phyloP scores from a whole-genome alignment of 108 stramenopile species.

The Ochromonas danica region DNA sequence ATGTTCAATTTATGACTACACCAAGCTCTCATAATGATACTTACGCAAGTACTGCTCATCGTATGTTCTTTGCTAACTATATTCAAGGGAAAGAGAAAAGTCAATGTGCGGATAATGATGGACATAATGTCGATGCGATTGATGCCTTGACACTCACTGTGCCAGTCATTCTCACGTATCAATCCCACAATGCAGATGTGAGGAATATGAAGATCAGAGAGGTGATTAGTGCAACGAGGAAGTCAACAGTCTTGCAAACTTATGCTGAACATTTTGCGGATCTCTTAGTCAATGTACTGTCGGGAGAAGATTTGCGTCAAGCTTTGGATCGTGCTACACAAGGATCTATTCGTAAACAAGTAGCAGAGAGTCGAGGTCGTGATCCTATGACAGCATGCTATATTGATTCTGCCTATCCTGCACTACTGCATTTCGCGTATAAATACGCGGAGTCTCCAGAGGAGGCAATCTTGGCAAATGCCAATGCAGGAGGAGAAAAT shows the following conservation, averaged over 20 bases:
- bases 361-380: background rate
- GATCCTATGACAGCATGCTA: conserved; percentile 64
- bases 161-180: background rate
- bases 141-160: conserved; percentile 58
- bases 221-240: background rate
- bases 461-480: conserved; percentile 69
- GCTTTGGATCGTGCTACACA: background rate
- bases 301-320: background rate
- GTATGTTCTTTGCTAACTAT: conserved; percentile 85
- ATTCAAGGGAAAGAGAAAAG: conserved; percentile 57
- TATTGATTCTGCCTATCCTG: conserved; percentile 62
- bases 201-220: conserved; percentile 1
- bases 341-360: background rate
- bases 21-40: conserved; percentile 77
- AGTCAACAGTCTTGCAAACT: background rate
- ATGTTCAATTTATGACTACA: conserved; percentile 77
- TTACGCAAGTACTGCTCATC: conserved; percentile 79
- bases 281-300: background rate
- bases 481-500: conserved; percentile 84
- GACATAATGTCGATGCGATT: conserved; percentile 81
- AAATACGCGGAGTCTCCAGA: conserved; percentile 66
- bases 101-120: conserved; percentile 82
- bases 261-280: conserved; percentile 21
- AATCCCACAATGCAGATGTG: background rate
- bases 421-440: conserved; percentile 64